A percentile compares a stretch with the other conserved stretches of the same genome.
Evolutionary conservation across 2,329 filamentous ascomycete species (phyloP).

Genomic region (Tolypocladium album): DNA sequence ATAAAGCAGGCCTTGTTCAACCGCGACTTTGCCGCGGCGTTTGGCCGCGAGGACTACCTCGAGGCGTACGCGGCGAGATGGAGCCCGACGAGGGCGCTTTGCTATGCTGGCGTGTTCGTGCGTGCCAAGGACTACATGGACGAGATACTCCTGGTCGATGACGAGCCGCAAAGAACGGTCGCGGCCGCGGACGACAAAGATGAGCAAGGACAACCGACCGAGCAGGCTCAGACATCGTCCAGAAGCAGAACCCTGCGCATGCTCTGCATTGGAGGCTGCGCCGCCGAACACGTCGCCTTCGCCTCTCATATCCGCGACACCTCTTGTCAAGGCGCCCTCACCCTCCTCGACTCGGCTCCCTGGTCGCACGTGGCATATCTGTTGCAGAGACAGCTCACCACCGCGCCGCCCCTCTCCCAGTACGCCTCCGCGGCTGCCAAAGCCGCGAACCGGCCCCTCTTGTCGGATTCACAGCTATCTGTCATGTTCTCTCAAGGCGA

Average conservation of each 20-base stretch:
- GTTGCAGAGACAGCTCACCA: constrained; percentile 46
- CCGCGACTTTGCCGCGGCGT: constrained; percentile 74
- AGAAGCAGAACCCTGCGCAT: constrained; percentile 19
- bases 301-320: constrained; percentile 29
- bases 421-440: constrained; percentile 39
- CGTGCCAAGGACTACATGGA: constrained; percentile 23
- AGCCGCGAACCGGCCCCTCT: constrained; percentile 32
- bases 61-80: constrained; percentile 81
- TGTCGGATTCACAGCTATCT: constrained; percentile 26
- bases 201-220: background rate
- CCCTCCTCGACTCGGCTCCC: constrained; percentile 70
- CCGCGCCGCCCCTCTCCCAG: constrained; percentile 35
- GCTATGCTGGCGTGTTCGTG: constrained; percentile 55
- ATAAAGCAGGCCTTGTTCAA: constrained; percentile 81
- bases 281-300: constrained; percentile 50
- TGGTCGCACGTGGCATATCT: constrained; percentile 56
- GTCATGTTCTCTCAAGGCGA: constrained; percentile 36
- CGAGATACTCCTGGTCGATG: constrained; percentile 6
- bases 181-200: background rate
- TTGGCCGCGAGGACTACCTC: constrained; percentile 59
- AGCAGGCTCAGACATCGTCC: background rate
- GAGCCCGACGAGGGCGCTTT: constrained; percentile 78
- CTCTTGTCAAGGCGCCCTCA: constrained; percentile 29
- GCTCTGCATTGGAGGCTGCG: constrained; percentile 44
- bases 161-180: background rate